phyloP scores from a whole-genome alignment of 2,329 filamentous ascomycete species.

The Trichoderma guizhouense region DNA sequence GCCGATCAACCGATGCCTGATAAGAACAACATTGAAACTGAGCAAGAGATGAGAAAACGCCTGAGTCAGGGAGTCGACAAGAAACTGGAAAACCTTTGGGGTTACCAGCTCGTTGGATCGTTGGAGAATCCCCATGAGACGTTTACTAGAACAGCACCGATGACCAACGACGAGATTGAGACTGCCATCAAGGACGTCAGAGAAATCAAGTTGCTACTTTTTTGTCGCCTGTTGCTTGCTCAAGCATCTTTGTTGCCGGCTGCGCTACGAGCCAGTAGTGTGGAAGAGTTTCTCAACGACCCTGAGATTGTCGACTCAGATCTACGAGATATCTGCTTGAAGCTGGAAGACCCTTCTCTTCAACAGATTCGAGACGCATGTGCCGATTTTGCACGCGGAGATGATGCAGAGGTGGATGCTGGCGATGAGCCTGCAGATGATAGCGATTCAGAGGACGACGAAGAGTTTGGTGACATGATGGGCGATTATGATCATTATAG shows the following conservation, averaged over 20 bases:
- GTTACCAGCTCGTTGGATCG: conserved; percentile 26
- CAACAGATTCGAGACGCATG: conserved; percentile 31
- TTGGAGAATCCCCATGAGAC: conserved; percentile 28
- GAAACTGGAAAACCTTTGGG: conserved; percentile 22
- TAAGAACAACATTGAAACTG: conserved; percentile 30
- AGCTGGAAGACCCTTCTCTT: conserved; percentile 26
- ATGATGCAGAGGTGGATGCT: conserved; percentile 22
- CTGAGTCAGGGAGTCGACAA: conserved; percentile 28
- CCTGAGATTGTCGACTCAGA: conserved; percentile 26
- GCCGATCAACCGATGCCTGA: conserved; percentile 24
- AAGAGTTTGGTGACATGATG: conserved; percentile 22
- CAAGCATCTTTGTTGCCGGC: conserved; percentile 28
- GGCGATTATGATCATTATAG: conserved; percentile 18
- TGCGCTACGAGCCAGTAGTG: conserved; percentile 25
- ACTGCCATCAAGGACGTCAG: conserved; percentile 24
- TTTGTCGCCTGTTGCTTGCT: conserved; percentile 28
- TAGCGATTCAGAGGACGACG: conserved; percentile 14
- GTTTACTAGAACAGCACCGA: conserved; percentile 25
- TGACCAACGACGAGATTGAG: conserved; percentile 27
- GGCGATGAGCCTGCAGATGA: conserved; percentile 9
- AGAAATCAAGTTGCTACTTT: conserved; percentile 29
- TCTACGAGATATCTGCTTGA: conserved; percentile 29
- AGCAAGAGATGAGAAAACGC: conserved; percentile 29
- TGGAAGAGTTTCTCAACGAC: conserved; percentile 29
- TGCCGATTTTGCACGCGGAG: conserved; percentile 29